These are phyloP conservation scores for Cutaneotrichosporon arboriforme DNA, from an alignment of 1,284 basidiomycete genomes.

Conservation along the genomic window DNA sequence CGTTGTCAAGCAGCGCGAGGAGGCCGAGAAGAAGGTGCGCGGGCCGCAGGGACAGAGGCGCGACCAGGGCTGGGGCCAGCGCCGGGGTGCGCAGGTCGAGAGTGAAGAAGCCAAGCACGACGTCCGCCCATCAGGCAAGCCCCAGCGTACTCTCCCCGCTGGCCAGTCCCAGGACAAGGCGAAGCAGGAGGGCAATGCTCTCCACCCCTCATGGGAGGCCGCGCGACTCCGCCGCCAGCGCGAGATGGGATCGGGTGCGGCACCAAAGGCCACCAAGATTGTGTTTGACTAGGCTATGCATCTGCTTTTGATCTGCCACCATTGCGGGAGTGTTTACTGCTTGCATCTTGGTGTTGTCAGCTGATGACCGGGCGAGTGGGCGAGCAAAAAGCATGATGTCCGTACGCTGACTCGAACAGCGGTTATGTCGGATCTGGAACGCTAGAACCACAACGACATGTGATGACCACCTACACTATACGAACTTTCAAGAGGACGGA, in stretches of 20 bases:
- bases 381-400: constrained; percentile 1
- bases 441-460: background rate
- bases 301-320: background rate
- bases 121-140: background rate
- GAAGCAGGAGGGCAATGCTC: constrained; percentile 7
- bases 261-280: constrained; percentile 52
- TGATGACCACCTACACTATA: constrained; percentile 9
- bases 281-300: constrained; percentile 48
- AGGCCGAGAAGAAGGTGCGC: constrained; percentile 19
- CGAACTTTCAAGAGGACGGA: background rate
- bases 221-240: constrained; percentile 69
- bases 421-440: constrained; percentile 3
- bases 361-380: no score
- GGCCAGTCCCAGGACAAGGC: background rate
- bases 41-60: constrained; percentile 12
- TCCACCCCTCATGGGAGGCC: constrained; percentile 92
- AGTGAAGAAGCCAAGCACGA: background rate
- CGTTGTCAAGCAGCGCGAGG: constrained; percentile 59
- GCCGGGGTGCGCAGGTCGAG: constrained; percentile 10
- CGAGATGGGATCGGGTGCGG: constrained; percentile 30
- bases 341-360: no score
- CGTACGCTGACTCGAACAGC: constrained; percentile 19
- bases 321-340: no score
- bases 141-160: background rate
- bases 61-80: constrained; percentile 16